Base-by-base conservation (phyloP, 352 stramenopile species). In the Globisporangium ultimum region DNA sequence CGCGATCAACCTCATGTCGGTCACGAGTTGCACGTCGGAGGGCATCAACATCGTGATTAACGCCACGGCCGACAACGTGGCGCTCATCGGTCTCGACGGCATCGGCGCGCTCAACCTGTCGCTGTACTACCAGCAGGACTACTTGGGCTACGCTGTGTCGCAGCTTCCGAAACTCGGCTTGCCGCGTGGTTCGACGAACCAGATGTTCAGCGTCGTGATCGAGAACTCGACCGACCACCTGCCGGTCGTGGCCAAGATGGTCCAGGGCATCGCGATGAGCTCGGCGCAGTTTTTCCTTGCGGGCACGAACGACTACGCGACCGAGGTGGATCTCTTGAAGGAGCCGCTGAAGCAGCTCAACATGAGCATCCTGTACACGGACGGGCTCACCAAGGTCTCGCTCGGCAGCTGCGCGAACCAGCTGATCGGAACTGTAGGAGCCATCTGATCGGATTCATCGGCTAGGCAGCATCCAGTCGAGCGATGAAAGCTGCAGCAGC, bases 101-200 rank as follows among this genome's bases (percentile, higher is more conserved):
- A 76, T 91, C 36, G 82, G 78, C 48, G 61, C 68, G 48, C 74
- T 91, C 48, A 91, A 89, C 61, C 62, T 91, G 61, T 88, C 68
- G 17, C 58, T 91, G 28, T 88, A 88, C 72, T 87, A 80, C 64
- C 58, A 66, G 13, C 55, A 84, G 46, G 67, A 72, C 32, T 91
- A 87, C 62, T 58, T 91, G 38, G 81, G 81, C 18, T 86, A 88
- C 58, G 76, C 76, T 2, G 46, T 83, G 38, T 86, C 79, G 46
- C 55, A 61, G 13, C 63, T 76, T 32, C 67, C 75, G 10, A 52
- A 75, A 38, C 56, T 78, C 48, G 74, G 74, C 40, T 49, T 87
- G 21, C 77, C 77, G 20, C 75, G 81, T 57, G 81, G 81, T 8
- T 38, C 71, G 20, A 76, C 54, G 34, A 55, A 71, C 22, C 76